These are phyloP conservation scores for Pulveroboletus sp. DNA, from an alignment of 768 basidiomycete species.

Conservation along the genomic window DNA sequence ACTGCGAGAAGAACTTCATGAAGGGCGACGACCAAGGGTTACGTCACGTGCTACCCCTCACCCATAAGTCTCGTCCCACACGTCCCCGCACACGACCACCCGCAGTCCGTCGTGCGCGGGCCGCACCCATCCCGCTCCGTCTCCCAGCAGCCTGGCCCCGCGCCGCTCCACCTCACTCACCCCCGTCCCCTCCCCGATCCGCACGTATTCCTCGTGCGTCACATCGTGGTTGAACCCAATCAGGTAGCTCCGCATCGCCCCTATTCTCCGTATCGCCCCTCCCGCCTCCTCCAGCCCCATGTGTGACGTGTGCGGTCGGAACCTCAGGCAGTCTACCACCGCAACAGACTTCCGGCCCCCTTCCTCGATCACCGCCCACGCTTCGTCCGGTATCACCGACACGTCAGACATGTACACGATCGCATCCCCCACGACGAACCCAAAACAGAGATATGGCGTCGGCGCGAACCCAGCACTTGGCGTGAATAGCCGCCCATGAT, in stretches of 20 bases:
- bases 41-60: conserved; percentile 17
- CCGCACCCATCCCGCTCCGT: conserved; percentile 53
- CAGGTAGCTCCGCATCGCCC: conserved; percentile 63
- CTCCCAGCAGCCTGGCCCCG: conserved; percentile 40
- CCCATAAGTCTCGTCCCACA: conserved; percentile 52
- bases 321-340: conserved; percentile 73
- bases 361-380: conserved; percentile 50
- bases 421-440: conserved; percentile 62
- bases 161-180: conserved; percentile 27
- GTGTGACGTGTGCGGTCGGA: conserved; percentile 70
- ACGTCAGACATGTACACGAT: conserved; percentile 83
- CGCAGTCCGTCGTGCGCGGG: conserved; percentile 76
- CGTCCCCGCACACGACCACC: conserved; percentile 42
- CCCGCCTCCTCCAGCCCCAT: conserved; percentile 68
- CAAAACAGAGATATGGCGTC: conserved; percentile 59
- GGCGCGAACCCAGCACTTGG: conserved; percentile 34
- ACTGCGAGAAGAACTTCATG: conserved; percentile 55
- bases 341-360: conserved; percentile 43
- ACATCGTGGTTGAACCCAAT: conserved; percentile 76
- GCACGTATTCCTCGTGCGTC: conserved; percentile 71
- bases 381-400: conserved; percentile 70
- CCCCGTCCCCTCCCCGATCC: conserved; percentile 49
- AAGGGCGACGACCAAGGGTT: conserved; percentile 41
- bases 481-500: conserved; percentile 68
- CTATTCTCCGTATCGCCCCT: conserved; percentile 49